phyloP scores from a whole-genome alignment of 1,139 yeast species.

The Zygoascus hellenicus region DNA sequence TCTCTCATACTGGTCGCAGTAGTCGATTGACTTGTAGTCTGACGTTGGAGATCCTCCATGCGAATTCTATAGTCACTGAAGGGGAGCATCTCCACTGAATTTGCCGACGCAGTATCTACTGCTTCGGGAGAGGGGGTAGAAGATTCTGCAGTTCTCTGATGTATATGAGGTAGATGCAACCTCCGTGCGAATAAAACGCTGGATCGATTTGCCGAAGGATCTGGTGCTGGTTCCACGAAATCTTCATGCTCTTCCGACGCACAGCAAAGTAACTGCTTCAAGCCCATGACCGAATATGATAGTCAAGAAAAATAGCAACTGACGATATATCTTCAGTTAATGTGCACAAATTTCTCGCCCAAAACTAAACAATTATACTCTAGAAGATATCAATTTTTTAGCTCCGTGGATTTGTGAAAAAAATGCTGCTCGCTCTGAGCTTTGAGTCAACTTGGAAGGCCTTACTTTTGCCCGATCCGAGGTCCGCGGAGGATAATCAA shows the following conservation, averaged over 20 bases:
- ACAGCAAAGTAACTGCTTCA: neutral
- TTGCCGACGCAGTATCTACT: neutral
- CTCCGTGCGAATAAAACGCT: neutral
- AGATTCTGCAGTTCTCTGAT: neutral
- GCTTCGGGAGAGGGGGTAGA: neutral
- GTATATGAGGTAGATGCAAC: neutral
- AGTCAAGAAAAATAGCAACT: no score
- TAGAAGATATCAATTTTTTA: no score
- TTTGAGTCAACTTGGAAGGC: no score
- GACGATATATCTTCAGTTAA: no score
- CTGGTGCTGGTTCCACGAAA: neutral
- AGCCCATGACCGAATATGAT: neutral
- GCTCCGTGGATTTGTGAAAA: no score
- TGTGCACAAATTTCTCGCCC: no score
- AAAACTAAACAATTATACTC: no score
- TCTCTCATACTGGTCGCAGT: neutral
- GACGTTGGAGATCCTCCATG: neutral
- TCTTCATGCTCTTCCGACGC: neutral
- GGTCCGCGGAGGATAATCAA: no score
- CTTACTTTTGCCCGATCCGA: no score
- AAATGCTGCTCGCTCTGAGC: no score
- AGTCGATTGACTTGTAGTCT: neutral
- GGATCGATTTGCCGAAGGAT: neutral
- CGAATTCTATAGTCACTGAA: neutral
- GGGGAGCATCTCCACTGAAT: neutral